Percentiles rank a stretch among this genome's conserved stretches.
Evolutionary conservation across 2,329 filamentous ascomycete genomes (phyloP).

Genomic region (Ceratocystis albifundus): DNA sequence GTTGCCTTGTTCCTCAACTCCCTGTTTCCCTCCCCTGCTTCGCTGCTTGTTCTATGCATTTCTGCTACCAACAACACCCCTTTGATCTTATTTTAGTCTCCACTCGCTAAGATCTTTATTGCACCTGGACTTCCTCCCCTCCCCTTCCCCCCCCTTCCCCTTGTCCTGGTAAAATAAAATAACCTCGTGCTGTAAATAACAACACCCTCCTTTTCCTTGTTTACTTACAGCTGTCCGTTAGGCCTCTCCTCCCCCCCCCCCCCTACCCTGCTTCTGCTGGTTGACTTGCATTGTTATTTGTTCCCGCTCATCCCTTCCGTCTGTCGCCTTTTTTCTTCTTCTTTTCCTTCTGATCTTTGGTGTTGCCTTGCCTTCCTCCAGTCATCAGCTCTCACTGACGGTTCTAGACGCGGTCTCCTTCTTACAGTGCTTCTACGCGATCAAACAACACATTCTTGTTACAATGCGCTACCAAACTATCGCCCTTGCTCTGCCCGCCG

Average conservation of each 20-base stretch:
- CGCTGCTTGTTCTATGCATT: constrained; percentile 3
- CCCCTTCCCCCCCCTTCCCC: constrained; percentile 3
- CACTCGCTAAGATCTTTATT: background rate
- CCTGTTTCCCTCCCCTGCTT: background rate
- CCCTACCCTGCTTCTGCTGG: constrained; percentile 19
- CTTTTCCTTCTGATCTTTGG: background rate
- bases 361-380: constrained; percentile 11
- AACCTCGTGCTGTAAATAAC: background rate
- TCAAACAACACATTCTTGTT: constrained; percentile 16
- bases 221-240: constrained; percentile 11
- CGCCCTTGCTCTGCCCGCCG: constrained; percentile 44
- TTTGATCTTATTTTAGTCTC: constrained; percentile 6
- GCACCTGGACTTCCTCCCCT: background rate
- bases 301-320: background rate
- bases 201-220: constrained; percentile 11
- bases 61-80: background rate
- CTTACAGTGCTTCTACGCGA: background rate
- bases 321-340: background rate
- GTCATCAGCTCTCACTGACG: background rate
- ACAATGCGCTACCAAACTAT: constrained; percentile 49
- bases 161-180: background rate
- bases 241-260: no score
- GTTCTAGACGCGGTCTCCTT: constrained; percentile 8
- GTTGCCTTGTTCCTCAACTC: background rate
- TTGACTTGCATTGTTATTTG: constrained; percentile 13